Evolutionary conservation across 2,329 filamentous ascomycete species (phyloP), one percentile per base, ranked within the genome.

Genomic region (Colletotrichum karsti): DNA sequence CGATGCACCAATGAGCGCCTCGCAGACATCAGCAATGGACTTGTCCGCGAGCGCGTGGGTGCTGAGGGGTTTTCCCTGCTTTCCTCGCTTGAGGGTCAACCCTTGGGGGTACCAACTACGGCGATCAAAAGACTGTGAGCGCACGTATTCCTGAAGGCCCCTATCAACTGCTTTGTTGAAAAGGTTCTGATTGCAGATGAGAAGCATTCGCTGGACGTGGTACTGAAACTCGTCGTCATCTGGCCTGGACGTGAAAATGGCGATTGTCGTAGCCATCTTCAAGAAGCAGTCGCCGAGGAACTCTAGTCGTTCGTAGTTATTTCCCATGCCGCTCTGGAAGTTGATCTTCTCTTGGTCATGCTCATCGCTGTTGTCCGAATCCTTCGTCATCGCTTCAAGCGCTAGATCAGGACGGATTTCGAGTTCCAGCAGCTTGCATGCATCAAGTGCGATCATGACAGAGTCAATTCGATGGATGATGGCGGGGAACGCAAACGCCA

Each of bases 231-330:
- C 96, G 71, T 94, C 90, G 69, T 92, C 89, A 53, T 92, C 88
- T 0, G 94, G 93, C 20, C 92, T 90, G 28, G 90, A 86, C 1
- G 92, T 91, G 76, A 92, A 98, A 0, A 97, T 84, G 1, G 94
- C 91, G 59, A 99, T 94, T 0, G 95, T 95, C 0, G 95, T 98
- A 10, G 93, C 93, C 91, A 98, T 95, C 80, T 99, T 99, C 67
- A 99, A 85, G 74, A 98, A 97, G 35, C 92, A 93, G 77, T 99
- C 96, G 0, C 96, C 96, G 2, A 98, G 85, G 67, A 98, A 97
- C 74, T 99, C 96, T 0, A 98, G 85, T 12, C 96, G 89, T 78
- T 99, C 96, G 74, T 99, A 99, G 73, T 98, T 98, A 41, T 91
- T 91, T 1, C 94, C 94, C 94, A 97, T 97, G 3, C 94, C 95